These are phyloP conservation scores for Hylodesmum podocarpum DNA, from an alignment of 306 rosid species.

Conservation along the genomic window DNA sequence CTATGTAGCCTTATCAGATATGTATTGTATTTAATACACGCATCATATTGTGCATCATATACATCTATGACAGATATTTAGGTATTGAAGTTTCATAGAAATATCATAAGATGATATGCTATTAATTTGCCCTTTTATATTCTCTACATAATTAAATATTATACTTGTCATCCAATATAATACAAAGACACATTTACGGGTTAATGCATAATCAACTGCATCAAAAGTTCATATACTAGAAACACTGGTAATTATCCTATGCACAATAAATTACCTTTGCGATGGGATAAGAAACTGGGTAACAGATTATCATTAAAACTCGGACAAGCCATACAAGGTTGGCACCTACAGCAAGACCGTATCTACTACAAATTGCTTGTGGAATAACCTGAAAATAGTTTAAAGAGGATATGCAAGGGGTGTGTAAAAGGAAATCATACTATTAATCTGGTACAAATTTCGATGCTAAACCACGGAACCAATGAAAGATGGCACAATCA, in stretches of 20 bases:
- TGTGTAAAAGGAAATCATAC: neutral
- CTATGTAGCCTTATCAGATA: too few relatives aligned
- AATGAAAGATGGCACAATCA: neutral
- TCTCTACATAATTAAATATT: slow-evolving; percentile 4
- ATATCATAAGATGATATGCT: neutral
- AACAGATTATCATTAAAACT: slow-evolving; percentile 81
- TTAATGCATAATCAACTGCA: slow-evolving; percentile 4
- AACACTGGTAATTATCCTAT: neutral
- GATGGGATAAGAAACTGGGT: slow-evolving; percentile 87
- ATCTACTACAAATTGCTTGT: slow-evolving; percentile 91
- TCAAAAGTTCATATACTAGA: neutral
- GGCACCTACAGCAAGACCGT: slow-evolving; percentile 95
- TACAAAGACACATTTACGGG: neutral
- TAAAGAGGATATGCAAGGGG: neutral
- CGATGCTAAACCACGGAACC: slow-evolving; percentile 16
- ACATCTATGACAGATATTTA: neutral
- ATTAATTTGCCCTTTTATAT: neutral
- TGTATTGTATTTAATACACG: too few relatives aligned
- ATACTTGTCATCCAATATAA: neutral
- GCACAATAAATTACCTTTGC: slow-evolving; percentile 69
- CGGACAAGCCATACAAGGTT: slow-evolving; percentile 79
- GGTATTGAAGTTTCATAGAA: neutral
- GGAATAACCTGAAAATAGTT: slow-evolving; percentile 82
- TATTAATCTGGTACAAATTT: slow-evolving; percentile 7
- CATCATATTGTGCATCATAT: too few relatives aligned